These are phyloP conservation scores for Francoa sonchifolia DNA, from an alignment of 441 rosid genomes.

Conservation along the genomic window DNA sequence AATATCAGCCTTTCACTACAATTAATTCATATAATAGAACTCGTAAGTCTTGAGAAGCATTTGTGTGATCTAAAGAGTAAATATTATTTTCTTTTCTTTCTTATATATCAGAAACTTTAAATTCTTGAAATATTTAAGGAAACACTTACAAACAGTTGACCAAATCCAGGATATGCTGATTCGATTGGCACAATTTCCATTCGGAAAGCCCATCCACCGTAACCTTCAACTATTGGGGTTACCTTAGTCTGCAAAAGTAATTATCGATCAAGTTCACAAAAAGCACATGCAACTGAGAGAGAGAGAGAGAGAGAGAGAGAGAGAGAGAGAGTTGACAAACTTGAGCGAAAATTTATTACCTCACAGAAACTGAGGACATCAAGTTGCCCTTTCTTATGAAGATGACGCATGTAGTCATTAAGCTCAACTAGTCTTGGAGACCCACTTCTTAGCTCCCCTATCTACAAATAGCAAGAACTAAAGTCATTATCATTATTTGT, in stretches of 20 bases:
- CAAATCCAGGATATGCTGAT: slow-evolving; percentile 96
- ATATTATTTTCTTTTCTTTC: too few species aligned
- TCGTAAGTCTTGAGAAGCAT: too few species aligned
- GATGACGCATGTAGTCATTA: slow-evolving; percentile 70
- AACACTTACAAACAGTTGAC: slow-evolving; percentile 77
- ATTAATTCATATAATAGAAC: too few species aligned
- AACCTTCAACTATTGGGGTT: slow-evolving; percentile 93
- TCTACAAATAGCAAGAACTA: slow-evolving; percentile 28
- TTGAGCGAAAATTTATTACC: slow-evolving; percentile 28
- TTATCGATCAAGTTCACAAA: slow-evolving; percentile 2
- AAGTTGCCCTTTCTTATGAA: slow-evolving; percentile 64
- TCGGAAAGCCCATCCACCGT: slow-evolving; percentile 96
- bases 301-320: neutral
- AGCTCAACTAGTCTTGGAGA: slow-evolving; percentile 75
- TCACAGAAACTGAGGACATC: slow-evolving; percentile 94
- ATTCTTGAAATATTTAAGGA: neutral
- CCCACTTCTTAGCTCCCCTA: slow-evolving; percentile 92
- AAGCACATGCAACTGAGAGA: neutral
- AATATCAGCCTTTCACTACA: too few species aligned
- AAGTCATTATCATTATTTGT: slow-evolving; percentile 4
- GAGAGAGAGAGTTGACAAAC: neutral
- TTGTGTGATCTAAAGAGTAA: neutral
- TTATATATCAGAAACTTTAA: neutral
- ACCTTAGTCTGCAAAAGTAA: slow-evolving; percentile 68
- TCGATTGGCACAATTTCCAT: slow-evolving; percentile 89